These are phyloP conservation scores for Hypoxylon fragiforme DNA, from an alignment of 495 filamentous ascomycete genomes.

Conservation along the genomic window DNA sequence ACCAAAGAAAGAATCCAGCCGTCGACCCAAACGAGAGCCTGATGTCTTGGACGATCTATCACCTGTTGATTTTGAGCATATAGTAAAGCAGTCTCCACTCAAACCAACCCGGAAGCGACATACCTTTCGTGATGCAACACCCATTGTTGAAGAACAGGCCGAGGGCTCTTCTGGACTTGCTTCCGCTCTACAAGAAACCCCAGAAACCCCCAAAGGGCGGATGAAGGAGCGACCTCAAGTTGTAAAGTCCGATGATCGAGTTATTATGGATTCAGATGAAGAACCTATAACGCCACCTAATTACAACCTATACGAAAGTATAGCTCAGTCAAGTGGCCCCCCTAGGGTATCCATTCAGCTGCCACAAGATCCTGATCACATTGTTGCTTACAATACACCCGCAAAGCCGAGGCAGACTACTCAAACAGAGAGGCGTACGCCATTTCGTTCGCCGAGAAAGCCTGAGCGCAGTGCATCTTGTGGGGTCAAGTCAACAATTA, in stretches of 20 bases:
- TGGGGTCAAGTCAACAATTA: slow-evolving; percentile 2
- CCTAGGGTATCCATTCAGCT: slow-evolving; percentile 15
- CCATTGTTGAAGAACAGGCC: neutral
- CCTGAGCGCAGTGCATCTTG: slow-evolving; percentile 7
- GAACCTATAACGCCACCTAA: slow-evolving; percentile 41
- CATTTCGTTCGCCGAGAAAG: slow-evolving; percentile 29
- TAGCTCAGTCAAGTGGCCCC: slow-evolving; percentile 19
- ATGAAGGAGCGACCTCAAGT: neutral
- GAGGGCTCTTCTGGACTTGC: neutral
- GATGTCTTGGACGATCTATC: slow-evolving; percentile 10
- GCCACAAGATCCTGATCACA: slow-evolving; percentile 17
- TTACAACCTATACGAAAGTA: slow-evolving; percentile 18
- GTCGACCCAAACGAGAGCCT: slow-evolving; percentile 3
- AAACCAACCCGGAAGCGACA: slow-evolving; percentile 18
- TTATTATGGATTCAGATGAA: slow-evolving; percentile 57
- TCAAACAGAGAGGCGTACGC: slow-evolving; percentile 15
- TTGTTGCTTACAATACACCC: slow-evolving; percentile 30
- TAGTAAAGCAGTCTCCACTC: slow-evolving; percentile 24
- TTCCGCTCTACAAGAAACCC: slow-evolving; percentile 4
- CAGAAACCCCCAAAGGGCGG: slow-evolving; percentile 16
- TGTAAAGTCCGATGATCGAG: slow-evolving; percentile 23
- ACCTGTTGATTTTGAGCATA: slow-evolving; percentile 3
- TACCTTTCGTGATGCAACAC: neutral
- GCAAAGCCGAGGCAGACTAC: slow-evolving; percentile 16
- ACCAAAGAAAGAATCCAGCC: slow-evolving; percentile 13